Evolutionary conservation across 768 basidiomycete species (phyloP).

Genomic region (Auricularia sp.): DNA sequence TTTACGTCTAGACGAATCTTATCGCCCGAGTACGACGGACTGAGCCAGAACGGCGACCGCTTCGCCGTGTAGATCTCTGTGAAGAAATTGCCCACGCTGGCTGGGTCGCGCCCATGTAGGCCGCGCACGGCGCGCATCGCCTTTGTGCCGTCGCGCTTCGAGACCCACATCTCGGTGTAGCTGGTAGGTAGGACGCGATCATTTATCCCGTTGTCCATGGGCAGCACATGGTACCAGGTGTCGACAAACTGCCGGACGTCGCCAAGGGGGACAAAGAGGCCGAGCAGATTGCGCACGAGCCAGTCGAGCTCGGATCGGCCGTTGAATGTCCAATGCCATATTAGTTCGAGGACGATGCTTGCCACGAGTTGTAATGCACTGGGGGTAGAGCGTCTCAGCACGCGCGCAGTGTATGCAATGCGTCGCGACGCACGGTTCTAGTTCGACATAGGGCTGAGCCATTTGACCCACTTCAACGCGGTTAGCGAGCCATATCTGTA

Average conservation of each 20-base stretch:
- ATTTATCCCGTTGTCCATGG: not conserved
- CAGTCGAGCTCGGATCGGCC: not conserved
- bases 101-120: not conserved
- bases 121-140: not conserved
- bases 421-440: not conserved
- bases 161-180: constrained; percentile 1
- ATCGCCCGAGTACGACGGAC: not conserved
- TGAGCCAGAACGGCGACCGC: not conserved
- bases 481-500: not conserved
- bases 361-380: not conserved
- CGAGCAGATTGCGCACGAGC: constrained; percentile 1
- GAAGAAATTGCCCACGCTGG: constrained; percentile 1
- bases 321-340: constrained; percentile 1
- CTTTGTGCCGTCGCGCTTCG: not conserved
- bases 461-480: not conserved
- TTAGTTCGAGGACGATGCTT: not conserved
- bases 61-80: not conserved
- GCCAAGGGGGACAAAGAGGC: not conserved
- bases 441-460: not conserved
- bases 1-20: not conserved
- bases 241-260: not conserved
- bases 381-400: not conserved
- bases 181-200: not conserved
- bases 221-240: not conserved
- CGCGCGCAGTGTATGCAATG: not conserved